A percentile compares a stretch with the other conserved stretches of the same genome.
Conservation (phyloP, 116 monocot genomes). For the Posidonia oceanica region DNA sequence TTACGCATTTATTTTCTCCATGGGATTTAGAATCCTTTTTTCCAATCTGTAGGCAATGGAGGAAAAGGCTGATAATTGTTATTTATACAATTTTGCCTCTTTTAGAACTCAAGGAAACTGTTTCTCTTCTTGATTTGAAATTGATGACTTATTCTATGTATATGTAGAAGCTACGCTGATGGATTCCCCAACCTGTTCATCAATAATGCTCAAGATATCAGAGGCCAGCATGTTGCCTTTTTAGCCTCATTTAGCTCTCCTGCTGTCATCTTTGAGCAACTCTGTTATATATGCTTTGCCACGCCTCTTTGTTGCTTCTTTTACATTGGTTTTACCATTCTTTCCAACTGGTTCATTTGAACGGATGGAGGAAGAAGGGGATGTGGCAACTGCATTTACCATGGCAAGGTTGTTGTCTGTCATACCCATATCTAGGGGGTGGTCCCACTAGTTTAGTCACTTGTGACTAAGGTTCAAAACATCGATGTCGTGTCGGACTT, state of each 20-base stretch:
- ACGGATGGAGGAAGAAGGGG: conserved; percentile 84
- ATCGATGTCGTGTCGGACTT: too few species aligned
- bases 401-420: conserved; percentile 84
- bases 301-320: conserved; percentile 81
- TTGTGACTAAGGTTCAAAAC: too few species aligned
- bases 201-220: conserved; percentile 70
- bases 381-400: conserved; percentile 91
- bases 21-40: too few species aligned
- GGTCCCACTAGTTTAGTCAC: conserved; percentile 87
- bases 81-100: background rate
- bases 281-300: conserved; percentile 92
- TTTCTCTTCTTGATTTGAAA: background rate
- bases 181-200: conserved; percentile 92
- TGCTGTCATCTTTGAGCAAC: conserved; percentile 81
- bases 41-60: too few species aligned
- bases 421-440: conserved; percentile 85
- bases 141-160: background rate
- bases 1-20: too few species aligned
- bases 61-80: background rate
- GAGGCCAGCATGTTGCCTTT: conserved; percentile 97
- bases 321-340: conserved; percentile 86
- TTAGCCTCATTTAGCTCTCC: conserved; percentile 94
- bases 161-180: conserved; percentile 76
- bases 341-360: conserved; percentile 96
- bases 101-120: too few species aligned